Base-by-base conservation (phyloP, 2,329 filamentous ascomycete species). In the Pseudopithomyces chartarum region DNA sequence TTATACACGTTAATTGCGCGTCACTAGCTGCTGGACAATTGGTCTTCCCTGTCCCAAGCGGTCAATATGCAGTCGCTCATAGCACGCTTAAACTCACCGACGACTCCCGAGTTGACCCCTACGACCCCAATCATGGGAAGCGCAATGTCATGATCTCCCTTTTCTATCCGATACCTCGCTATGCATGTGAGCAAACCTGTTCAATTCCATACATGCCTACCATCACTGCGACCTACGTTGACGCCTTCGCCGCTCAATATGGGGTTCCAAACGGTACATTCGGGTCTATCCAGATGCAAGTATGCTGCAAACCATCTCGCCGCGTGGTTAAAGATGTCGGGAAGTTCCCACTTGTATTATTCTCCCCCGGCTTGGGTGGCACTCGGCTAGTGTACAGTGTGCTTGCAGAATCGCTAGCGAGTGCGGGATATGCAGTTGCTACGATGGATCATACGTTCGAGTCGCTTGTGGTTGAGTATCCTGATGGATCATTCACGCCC, bases 361-460 rank as follows among this genome's bases (percentile, higher is more conserved):
- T 54, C 34, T 79, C 76, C 0, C 76, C 80, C 0, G 82, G 80
- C 3, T 68, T 76, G 26, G 74, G 74, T 3, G 71, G 71, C 20
- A 74, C 78, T 0, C 71, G 80, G 0, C 64, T 79, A 0, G 40
- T 78, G 1, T 78, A 83, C 60, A 73, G 66, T 5, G 73, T 70
- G 2, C 70, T 78, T 60, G 77, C 79, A 3, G 71, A 74, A 3
- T 73, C 77, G 0, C 67, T 84, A 1, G 79, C 81, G 0, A 79
- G 77, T 40, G 66, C 74, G 5, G 81, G 81, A 0, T 81, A 77
- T 52, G 67, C 76, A 0, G 78, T 83, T 4, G 67, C 80, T 23
- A 73, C 80, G 0, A 68, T 83, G 19, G 81, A 83, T 53, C 80
- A 82, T 49, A 72, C 80, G 0, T 80, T 78, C 45, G 81, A 83